Conservation (phyloP, 768 basidiomycete species). For the Auriculariales sp. region DNA sequence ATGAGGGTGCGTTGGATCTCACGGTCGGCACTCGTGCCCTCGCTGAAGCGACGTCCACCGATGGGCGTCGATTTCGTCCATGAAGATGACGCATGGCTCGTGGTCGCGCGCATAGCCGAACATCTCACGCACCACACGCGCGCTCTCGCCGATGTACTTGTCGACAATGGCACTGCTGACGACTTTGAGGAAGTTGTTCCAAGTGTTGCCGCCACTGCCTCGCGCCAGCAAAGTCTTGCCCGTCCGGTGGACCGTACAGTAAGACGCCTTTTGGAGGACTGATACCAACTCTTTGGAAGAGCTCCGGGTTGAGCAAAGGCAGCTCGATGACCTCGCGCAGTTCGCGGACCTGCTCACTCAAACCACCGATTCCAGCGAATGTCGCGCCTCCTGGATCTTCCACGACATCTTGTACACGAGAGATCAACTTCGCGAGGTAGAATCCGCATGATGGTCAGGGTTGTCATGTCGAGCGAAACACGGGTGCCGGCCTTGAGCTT, state of each 20-base stretch:
- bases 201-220: constrained; percentile 83
- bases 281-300: constrained; percentile 92
- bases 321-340: constrained; percentile 96
- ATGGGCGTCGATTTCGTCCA: constrained; percentile 99
- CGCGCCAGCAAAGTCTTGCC: constrained; percentile 92
- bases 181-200: constrained; percentile 96
- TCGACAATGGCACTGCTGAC: constrained; percentile 96
- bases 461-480: constrained; percentile 98
- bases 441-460: constrained; percentile 96
- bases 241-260: constrained; percentile 91
- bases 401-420: constrained; percentile 98
- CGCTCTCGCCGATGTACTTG: constrained; percentile 98
- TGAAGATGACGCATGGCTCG: constrained; percentile 97
- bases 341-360: constrained; percentile 93
- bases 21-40: constrained; percentile 94
- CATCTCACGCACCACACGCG: constrained; percentile 94
- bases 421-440: constrained; percentile 92
- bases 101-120: constrained; percentile 96
- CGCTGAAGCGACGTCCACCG: constrained; percentile 79
- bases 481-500: constrained; percentile 91
- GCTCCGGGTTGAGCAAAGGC: constrained; percentile 83
- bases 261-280: constrained; percentile 93
- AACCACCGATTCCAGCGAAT: constrained; percentile 93
- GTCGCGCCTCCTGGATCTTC: constrained; percentile 93
- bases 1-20: constrained; percentile 98